Conservation (phyloP, 345 rosid species). For the Rubroshorea leprosula region DNA sequence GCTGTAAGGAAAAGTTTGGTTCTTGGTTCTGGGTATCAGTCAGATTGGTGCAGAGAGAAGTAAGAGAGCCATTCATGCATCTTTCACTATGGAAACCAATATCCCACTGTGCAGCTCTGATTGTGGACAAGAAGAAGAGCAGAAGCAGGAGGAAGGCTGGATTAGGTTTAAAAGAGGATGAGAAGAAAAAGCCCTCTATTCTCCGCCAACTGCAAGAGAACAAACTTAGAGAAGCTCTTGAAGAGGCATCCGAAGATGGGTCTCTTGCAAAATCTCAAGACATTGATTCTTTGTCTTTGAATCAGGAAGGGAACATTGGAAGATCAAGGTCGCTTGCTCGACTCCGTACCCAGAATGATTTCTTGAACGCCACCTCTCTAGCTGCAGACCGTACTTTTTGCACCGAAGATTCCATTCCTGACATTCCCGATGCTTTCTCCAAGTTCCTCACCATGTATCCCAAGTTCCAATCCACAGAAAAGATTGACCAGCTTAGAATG, state of each 20-base stretch:
- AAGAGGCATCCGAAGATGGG: constrained; percentile 86
- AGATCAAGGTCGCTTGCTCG: constrained; percentile 83
- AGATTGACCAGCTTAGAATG: constrained; percentile 57
- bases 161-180: constrained; percentile 42
- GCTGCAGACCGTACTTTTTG: constrained; percentile 52
- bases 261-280: constrained; percentile 63
- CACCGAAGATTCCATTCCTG: constrained; percentile 51
- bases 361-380: constrained; percentile 66
- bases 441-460: constrained; percentile 84
- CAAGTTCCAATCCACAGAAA: constrained; percentile 59
- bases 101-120: constrained; percentile 68
- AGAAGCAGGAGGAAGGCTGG: constrained; percentile 44
- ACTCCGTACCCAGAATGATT: constrained; percentile 74
- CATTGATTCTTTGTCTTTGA: constrained; percentile 43
- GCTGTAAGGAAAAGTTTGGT: constrained; percentile 9
- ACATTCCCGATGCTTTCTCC: constrained; percentile 51
- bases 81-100: constrained; percentile 83
- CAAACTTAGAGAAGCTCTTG: constrained; percentile 76
- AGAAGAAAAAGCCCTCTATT: constrained; percentile 35
- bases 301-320: constrained; percentile 46
- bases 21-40: constrained; percentile 10
- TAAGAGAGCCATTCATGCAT: constrained; percentile 49
- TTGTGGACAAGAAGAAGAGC: constrained; percentile 50
- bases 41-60: constrained; percentile 13
- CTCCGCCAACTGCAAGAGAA: constrained; percentile 71